Base-by-base conservation (phyloP, 2,329 filamentous ascomycete genomes). In the Ambrosiella beaveri region DNA sequence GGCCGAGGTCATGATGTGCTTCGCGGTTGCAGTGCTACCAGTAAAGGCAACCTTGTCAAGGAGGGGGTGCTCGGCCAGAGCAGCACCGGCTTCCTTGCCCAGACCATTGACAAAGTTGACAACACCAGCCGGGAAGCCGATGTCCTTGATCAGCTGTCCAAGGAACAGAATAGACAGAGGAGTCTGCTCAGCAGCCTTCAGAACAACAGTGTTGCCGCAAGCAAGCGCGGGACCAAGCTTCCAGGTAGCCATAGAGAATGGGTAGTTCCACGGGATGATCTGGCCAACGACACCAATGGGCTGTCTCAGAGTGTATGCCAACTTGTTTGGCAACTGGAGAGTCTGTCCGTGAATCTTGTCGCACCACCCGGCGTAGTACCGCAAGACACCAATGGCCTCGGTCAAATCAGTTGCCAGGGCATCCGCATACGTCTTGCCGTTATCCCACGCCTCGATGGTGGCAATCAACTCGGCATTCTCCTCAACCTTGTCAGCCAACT, bases 261-360 rank as follows among this genome's bases (percentile, higher is more conserved):
- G 86, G 63, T 85, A 88, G 68, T 91, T 91, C 84, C 86, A 91
- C 7, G 86, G 85, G 61, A 88, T 87, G 62, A 90, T 89, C 68
- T 77, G 76, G 11, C 78, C 86, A 63, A 85, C 86, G 0, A 93
- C 86, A 44, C 87, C 87, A 39, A 91, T 71, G 1, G 87, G 86
- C 69, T 91, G 82, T 61, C 82, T 79, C 58, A 88, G 71, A 0
- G 85, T 89, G 67, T 90, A 91, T 1, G 84, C 85, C 62, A 90
- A 77, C 70, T 89, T 90, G 51, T 73, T 70, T 1, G 79, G 76
- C 80, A 8, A 83, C 84, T 63, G 85, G 82, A 63, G 90, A n/a
- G 84, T 83, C 66, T 86, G 80, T 38, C 87, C 86, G 61, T 83
- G 81, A 61, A 86, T 81, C 73, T 91, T 91, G 71, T 91, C 86